Conservation (phyloP, 768 basidiomycete species). For the Termitomyces sp. region DNA sequence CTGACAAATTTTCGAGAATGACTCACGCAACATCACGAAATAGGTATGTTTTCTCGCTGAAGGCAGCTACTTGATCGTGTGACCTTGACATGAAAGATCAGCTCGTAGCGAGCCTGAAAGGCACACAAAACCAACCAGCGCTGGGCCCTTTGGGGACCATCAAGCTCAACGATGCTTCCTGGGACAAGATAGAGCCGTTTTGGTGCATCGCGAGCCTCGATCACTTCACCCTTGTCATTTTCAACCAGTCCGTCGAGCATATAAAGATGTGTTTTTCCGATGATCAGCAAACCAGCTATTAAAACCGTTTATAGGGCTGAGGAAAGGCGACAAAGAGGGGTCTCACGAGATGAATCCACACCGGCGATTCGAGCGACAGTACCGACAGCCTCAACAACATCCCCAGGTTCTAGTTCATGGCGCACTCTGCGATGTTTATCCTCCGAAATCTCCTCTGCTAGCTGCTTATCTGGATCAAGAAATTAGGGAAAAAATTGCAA, state of each 20-base stretch:
- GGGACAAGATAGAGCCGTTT: constrained; percentile 79
- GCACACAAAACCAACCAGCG: constrained; percentile 57
- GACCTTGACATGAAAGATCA: constrained; percentile 44
- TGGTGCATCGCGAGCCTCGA: constrained; percentile 85
- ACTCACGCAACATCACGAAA: constrained; percentile 91
- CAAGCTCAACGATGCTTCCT: constrained; percentile 77
- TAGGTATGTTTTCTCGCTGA: constrained; percentile 79
- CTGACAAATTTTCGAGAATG: neutral
- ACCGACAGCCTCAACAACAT: constrained; percentile 81
- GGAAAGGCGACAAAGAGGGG: constrained; percentile 9
- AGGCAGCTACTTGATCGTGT: constrained; percentile 73
- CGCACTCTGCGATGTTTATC: constrained; percentile 87
- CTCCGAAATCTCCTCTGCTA: constrained; percentile 77
- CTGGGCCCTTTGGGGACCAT: constrained; percentile 76
- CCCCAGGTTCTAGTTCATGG: constrained; percentile 84
- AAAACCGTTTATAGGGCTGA: neutral
- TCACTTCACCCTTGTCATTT: constrained; percentile 81
- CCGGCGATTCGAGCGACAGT: constrained; percentile 88
- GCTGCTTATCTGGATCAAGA: constrained; percentile 41
- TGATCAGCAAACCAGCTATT: constrained; percentile 81
- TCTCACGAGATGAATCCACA: constrained; percentile 89
- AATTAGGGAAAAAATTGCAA: neutral
- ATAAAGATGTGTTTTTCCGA: constrained; percentile 82
- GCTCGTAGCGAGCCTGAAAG: neutral
- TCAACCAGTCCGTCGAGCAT: constrained; percentile 90